Percentiles rank a stretch among this genome's conserved stretches.
Evolutionary conservation across 257 asterid species (phyloP).

Genomic region (Solanum etuberosum): DNA sequence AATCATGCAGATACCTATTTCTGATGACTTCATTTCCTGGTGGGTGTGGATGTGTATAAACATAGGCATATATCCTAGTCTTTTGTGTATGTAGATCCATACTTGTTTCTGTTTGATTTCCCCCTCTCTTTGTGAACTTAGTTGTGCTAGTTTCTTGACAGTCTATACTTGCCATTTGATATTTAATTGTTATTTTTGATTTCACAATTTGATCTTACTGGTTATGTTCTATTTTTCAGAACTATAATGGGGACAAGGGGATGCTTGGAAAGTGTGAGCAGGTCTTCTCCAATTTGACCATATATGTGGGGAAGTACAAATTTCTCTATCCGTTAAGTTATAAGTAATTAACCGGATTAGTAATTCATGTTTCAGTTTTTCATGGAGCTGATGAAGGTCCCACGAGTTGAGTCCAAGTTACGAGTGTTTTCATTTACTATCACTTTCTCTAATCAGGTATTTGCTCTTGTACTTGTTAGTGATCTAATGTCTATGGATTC

Average conservation of each 20-base stretch:
- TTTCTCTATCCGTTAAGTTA: background rate
- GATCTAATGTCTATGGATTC: background rate
- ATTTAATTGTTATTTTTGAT: background rate
- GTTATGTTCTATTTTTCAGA: constrained; percentile 39
- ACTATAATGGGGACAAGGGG: constrained; percentile 79
- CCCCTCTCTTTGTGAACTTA: background rate
- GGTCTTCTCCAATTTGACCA: constrained; percentile 24
- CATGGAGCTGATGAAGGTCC: constrained; percentile 94
- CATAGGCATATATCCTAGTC: background rate
- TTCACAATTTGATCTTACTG: background rate
- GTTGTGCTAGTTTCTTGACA: background rate
- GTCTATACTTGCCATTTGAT: background rate
- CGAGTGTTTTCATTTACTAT: constrained; percentile 92
- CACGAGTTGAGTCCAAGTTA: constrained; percentile 95
- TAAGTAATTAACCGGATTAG: background rate
- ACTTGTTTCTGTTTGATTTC: background rate
- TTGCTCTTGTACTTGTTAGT: constrained; percentile 3
- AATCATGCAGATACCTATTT: background rate
- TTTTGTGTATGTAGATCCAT: background rate
- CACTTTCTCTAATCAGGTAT: constrained; percentile 81
- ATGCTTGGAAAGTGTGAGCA: constrained; percentile 99
- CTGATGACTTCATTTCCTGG: background rate
- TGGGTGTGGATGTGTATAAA: background rate
- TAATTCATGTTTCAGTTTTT: constrained; percentile 60
- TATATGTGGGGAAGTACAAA: background rate